Evolutionary conservation across 495 filamentous ascomycete genomes (phyloP), one percentile per base, ranked within the genome.

Genomic region (Extremus antarcticus): DNA sequence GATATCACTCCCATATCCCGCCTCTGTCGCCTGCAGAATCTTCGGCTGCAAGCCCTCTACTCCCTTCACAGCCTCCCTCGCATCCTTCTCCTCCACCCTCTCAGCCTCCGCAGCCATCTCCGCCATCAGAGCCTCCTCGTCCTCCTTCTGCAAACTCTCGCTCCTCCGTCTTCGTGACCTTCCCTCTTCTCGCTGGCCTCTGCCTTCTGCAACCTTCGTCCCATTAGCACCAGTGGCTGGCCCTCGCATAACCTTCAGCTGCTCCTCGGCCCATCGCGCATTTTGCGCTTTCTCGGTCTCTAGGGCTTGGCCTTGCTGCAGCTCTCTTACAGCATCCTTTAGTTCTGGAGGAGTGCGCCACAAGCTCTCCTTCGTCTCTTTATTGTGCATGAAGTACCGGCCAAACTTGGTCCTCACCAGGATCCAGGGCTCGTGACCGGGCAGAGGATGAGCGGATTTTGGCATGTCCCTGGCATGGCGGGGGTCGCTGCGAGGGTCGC

Each of bases 311-410:
- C 70, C 55, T 17, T 69, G 71, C 58, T 85, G 89, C 47, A 85
- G 78, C 54, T 89, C 85, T 2, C 86, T 68, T 17, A 96, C 86
- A 2, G 78, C 88, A 62, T 83, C 81, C 75, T 88, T 79, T 9
- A 98, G 77, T 62, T 94, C 82, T 47, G 83, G 76, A 1, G 92
- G 91, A 54, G 94, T 85, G 60, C 84, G 86, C 92, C 92, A 98
- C 70, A 90, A 87, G 66, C 90, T 96, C 59, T 88, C 81, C 24
- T 89, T 85, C 46, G 85, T 90, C 47, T 79, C 77, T 0, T 78
- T 71, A 61, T 97, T 95, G 69, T 94, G 84, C 1, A 88, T 89
- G 67, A 98, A 98, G 49, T 88, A 75, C 50, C 94, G 77, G 19
- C 87, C 86, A 60, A 88, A 76, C 62, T 87, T 95, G 3, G 92